phyloP scores from a whole-genome alignment of 305 asterid genomes.

The Petunia hybrid region DNA sequence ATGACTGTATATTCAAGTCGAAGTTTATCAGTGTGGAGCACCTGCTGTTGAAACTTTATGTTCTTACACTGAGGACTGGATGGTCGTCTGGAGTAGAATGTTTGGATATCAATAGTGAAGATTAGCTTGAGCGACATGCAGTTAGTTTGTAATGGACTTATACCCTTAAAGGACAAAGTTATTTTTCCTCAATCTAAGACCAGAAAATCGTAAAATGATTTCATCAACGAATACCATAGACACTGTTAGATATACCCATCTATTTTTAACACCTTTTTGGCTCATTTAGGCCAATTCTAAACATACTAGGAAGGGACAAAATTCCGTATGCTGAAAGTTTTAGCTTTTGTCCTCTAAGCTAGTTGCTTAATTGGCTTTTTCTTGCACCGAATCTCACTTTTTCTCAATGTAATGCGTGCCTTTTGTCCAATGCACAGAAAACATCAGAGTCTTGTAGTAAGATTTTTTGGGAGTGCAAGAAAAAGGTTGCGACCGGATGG shows the following conservation, averaged over 20 bases:
- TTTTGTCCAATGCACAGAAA: conserved; percentile 38
- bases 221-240: neutral
- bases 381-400: neutral
- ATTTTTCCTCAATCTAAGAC: neutral
- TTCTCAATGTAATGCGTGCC: neutral
- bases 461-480: conserved; percentile 56
- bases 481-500: conserved; percentile 50
- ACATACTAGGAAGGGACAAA: neutral
- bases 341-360: conserved; percentile 10
- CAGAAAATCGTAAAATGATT: neutral
- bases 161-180: neutral
- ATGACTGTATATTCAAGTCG: neutral
- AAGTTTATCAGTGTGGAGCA: conserved; percentile 9
- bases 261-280: neutral
- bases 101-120: neutral
- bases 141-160: neutral
- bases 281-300: neutral
- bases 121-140: neutral
- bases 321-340: neutral
- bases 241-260: neutral
- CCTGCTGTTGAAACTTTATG: neutral
- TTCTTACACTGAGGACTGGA: neutral
- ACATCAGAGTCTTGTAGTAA: conserved; percentile 56
- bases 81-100: neutral
- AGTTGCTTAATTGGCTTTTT: neutral